Conservation (phyloP, 805 yeast species). For the Geotrichum ghanense region DNA sequence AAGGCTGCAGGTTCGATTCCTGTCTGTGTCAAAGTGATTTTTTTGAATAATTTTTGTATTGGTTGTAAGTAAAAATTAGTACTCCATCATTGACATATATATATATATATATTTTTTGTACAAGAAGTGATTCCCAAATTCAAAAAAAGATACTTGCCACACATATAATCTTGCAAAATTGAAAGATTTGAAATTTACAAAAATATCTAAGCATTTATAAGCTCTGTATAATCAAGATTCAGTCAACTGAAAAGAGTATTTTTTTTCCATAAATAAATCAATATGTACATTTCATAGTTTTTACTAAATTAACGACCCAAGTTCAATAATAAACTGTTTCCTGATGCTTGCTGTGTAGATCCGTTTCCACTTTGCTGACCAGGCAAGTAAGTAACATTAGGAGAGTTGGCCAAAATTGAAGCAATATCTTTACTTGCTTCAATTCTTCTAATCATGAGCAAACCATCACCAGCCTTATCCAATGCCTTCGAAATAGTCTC, state of each 20-base stretch:
- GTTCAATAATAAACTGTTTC: constrained; percentile 24
- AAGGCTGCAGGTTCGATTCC: constrained; percentile 2
- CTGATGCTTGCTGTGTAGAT: constrained; percentile 3
- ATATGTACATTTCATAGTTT: too few species aligned
- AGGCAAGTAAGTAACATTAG: constrained; percentile 86
- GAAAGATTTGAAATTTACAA: too few species aligned
- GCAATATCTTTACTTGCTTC: constrained; percentile 98
- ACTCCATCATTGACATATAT: too few species aligned
- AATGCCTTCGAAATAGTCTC: constrained; percentile 89
- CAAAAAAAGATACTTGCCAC: too few species aligned
- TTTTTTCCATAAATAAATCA: too few species aligned
- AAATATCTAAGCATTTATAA: too few species aligned
- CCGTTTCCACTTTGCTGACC: constrained; percentile 21
- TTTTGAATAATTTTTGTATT: too few species aligned
- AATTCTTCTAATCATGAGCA: constrained; percentile 83
- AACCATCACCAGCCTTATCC: constrained; percentile 90
- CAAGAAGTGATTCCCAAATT: not conserved
- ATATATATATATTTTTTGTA: not conserved
- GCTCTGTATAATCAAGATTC: too few species aligned
- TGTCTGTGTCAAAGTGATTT: not conserved
- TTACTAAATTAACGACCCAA: constrained; percentile 25
- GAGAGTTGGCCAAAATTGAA: constrained; percentile 65
- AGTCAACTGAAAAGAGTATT: too few species aligned
- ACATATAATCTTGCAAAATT: too few species aligned
- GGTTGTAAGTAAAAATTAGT: too few species aligned